phyloP scores from a whole-genome alignment of 257 asterid species.

The Solanum bulbocastanum region DNA sequence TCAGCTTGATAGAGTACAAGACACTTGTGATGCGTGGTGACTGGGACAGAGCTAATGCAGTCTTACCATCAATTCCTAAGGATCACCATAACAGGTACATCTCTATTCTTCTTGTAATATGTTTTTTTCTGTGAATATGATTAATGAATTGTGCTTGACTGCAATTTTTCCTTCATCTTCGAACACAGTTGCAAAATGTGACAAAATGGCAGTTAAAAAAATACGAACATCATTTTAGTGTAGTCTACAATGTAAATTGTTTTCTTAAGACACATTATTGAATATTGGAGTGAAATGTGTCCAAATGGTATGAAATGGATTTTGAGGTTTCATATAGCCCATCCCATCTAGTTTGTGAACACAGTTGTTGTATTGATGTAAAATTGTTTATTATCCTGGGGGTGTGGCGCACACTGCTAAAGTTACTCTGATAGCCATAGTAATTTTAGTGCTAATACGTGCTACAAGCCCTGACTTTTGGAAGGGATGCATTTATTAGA shows the following conservation, averaged over 20 bases:
- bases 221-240: neutral
- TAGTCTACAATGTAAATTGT: neutral
- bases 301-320: neutral
- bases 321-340: neutral
- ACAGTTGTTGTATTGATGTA: neutral
- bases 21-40: slow-evolving; percentile 98
- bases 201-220: neutral
- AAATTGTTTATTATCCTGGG: neutral
- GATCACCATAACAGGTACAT: slow-evolving; percentile 79
- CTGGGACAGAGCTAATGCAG: slow-evolving; percentile 71
- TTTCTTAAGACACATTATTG: neutral
- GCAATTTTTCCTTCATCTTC: neutral
- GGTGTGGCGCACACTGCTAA: neutral
- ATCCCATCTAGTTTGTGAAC: neutral
- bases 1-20: slow-evolving; percentile 92
- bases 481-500: neutral
- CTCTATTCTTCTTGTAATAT: neutral
- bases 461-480: neutral
- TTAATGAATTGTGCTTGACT: neutral
- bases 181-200: neutral
- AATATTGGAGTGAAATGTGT: neutral
- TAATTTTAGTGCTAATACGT: neutral
- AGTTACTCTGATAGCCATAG: neutral
- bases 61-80: slow-evolving; percentile 78
- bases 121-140: neutral